A percentile compares a stretch with the other conserved stretches of the same genome.
Evolutionary conservation across 148 eudicot genomes (phyloP).

Genomic region (Salicornia ramosissima): DNA sequence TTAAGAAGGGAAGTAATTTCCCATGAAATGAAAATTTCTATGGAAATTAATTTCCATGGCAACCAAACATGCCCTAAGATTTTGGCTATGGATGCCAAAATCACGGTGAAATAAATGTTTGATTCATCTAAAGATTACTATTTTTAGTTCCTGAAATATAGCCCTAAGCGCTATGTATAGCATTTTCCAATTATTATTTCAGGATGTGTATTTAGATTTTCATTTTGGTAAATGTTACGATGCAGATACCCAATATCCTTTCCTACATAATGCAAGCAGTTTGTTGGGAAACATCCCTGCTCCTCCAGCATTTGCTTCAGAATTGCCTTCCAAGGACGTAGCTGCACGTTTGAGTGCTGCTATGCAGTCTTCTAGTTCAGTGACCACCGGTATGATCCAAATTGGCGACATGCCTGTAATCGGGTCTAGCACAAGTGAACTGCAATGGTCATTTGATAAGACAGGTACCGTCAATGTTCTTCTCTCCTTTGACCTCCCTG

Average conservation of each 20-base stretch:
- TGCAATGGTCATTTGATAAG: conserved; percentile 49
- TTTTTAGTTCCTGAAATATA: too few species aligned
- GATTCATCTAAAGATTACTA: too few species aligned
- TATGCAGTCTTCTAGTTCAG: conserved; percentile 49
- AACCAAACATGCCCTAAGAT: too few species aligned
- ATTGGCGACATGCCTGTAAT: conserved; percentile 25
- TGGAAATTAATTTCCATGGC: too few species aligned
- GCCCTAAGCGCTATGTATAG: too few species aligned
- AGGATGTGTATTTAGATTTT: background rate
- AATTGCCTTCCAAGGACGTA: conserved; percentile 60
- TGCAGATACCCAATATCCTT: conserved; percentile 58
- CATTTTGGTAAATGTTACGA: background rate
- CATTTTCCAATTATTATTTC: background rate
- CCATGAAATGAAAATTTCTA: too few species aligned
- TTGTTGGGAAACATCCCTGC: conserved; percentile 64
- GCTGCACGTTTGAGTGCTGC: conserved; percentile 45
- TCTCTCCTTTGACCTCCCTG: conserved; percentile 57
- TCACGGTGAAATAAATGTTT: too few species aligned
- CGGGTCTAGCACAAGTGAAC: conserved; percentile 21
- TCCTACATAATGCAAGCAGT: conserved; percentile 45
- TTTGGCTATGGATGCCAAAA: too few species aligned
- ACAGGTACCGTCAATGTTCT: conserved; percentile 42
- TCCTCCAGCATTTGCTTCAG: conserved; percentile 83
- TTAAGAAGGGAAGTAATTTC: too few species aligned
- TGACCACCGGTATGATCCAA: conserved; percentile 66